Percentiles rank a stretch among this genome's conserved stretches.
phyloP scores from a whole-genome alignment of 306 rosid genomes.

The Urtica urens region DNA sequence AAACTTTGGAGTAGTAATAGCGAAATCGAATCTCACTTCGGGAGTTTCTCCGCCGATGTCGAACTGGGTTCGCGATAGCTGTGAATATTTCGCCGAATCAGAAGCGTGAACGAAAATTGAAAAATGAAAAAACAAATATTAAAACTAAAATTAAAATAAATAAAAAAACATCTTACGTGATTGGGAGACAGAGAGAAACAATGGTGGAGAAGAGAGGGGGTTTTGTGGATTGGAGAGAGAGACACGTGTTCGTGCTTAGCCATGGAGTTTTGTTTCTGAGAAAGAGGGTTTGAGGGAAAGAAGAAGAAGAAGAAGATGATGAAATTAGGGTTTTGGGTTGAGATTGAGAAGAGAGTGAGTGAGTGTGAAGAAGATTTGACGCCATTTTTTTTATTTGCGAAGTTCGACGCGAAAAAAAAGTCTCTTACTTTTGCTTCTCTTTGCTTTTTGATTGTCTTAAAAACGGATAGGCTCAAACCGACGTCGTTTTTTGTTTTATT shows the following conservation, averaged over 20 bases:
- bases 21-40: constrained; percentile 36
- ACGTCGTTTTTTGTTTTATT: background rate
- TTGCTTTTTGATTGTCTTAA: background rate
- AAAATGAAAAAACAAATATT: background rate
- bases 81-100: constrained; percentile 31
- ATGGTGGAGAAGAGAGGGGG: constrained; percentile 32
- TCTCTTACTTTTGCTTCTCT: background rate
- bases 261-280: constrained; percentile 22
- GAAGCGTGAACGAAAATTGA: constrained; percentile 15
- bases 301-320: too few species aligned
- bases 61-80: constrained; percentile 47
- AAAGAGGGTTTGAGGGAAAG: constrained; percentile 4
- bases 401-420: background rate
- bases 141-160: background rate
- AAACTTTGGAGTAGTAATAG: background rate
- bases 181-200: constrained; percentile 54
- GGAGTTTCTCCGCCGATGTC: constrained; percentile 31
- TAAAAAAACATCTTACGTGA: constrained; percentile 40
- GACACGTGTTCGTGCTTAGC: constrained; percentile 29
- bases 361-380: constrained; percentile 26
- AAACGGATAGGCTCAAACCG: background rate
- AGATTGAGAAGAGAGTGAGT: constrained; percentile 11
- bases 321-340: background rate
- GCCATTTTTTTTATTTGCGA: constrained; percentile 27
- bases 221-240: constrained; percentile 22